Base-by-base conservation (phyloP, 768 basidiomycete species). In the Mycena vitilis region DNA sequence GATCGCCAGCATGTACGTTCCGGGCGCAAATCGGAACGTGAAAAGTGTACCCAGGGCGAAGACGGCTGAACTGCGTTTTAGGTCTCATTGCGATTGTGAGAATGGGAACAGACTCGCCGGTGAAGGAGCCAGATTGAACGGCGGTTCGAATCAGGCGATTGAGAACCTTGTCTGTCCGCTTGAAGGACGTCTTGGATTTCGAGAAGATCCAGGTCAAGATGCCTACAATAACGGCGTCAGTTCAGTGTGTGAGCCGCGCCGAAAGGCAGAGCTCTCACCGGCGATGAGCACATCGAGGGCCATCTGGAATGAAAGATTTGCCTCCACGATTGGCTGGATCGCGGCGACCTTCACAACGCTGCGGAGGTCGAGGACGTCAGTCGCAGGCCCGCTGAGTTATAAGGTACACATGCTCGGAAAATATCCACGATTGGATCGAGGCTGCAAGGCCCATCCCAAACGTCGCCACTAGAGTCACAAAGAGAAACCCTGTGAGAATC, bases 251-350 rank as follows among this genome's bases (percentile, higher is more conserved):
- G 30, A 30, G 30, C 5, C 48, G 23, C 23, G 22, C n/a, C n/a
- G 23, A n/a, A 49, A 9, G 48, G 48, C 22, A 49, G 8, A 49
- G 48, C 23, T 49, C 48, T 49, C 25, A 51, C 49, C 49, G 13
- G 49, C 25, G 13, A 51, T 25, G 25, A 30, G 13, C 49, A 51
- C 49, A 13, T 51, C 49, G 25, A 51, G 10, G 25, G 49, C 49
- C 13, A 23, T 25, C 42, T 67, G 66, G 15, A 67, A 34, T 6
- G 52, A 16, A 13, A 66, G 59, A 22, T 61, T 60, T 4, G 20
- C 53, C 15, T 53, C 44, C 9, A 66, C 65, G 11, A 61, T 36
- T 12, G 65, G 65, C 44, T 47, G 57, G 2, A 66, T 40, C 30
- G 51, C 59, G 11, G 6, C 18, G 18, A 60, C 37, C 36, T 60